Evolutionary conservation across 352 stramenopile genomes (phyloP), one percentile per base, ranked within the genome.

Genomic region (Globisporangium apiculatum): DNA sequence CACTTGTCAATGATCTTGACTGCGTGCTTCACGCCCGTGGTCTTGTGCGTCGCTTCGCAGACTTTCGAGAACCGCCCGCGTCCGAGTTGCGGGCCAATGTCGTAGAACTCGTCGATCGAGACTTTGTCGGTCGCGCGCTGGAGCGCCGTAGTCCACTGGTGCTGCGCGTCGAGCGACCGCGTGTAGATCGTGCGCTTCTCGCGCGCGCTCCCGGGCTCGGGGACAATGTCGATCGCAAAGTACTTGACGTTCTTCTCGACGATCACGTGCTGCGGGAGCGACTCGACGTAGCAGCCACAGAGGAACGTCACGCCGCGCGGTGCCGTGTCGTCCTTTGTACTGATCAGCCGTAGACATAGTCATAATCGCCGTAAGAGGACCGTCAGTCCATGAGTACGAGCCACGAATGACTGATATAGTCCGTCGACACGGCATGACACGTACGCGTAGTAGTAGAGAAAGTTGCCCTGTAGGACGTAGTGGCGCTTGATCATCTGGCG

Each of bases 1-100:
- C 75, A 74, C 65, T 97, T 97, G 68, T 97, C 86, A 55, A 98
- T 97, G 51, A 97, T 89, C 61, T 98, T 98, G 17, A 97, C 90
- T 0, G 91, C 91, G 36, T 86, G 87, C 53, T 82, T 91, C 40
- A 84, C 71, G 4, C 72, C 72, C 0, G 62, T 79, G 17, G 73
- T 58, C 54, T 86, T 82, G 67, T 93, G 72, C 6, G 68, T 87
- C 10, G 76, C 85, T 53, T 89, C 82, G 45, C 79, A 96, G 0
- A 98, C 92, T 5, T 82, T 77, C 7, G 86, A 95, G 70, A 97
- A 98, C 5, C 86, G 74, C 0, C 93, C 93, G 31, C 81, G 74
- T 7, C 93, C 93, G 4, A 98, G 76, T 53, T 97, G 82, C 10
- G 83, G 72, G 0, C 87, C 86, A 40, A 97, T 79, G n/a, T 86